Percentiles rank a stretch among this genome's conserved stretches.
Evolutionary conservation across 1,284 basidiomycete species (phyloP).

Genomic region (Cystobasidium sp.): DNA sequence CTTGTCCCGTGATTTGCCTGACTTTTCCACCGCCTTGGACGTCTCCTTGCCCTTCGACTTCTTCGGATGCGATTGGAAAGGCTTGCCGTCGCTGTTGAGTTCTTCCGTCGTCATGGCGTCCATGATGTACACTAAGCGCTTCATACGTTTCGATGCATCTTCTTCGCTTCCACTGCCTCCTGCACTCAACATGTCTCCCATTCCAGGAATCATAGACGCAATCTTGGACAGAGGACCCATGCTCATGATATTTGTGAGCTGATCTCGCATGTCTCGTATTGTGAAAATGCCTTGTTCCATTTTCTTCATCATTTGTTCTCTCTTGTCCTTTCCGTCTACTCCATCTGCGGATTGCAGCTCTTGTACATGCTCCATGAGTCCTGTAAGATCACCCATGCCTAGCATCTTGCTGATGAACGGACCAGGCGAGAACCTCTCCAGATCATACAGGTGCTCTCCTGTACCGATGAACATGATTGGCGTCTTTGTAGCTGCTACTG

Average conservation of each 20-base stretch:
- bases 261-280: conserved; percentile 96
- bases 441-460: conserved; percentile 93
- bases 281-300: conserved; percentile 95
- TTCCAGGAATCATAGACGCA: conserved; percentile 97
- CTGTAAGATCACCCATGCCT: conserved; percentile 94
- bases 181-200: conserved; percentile 79
- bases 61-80: conserved; percentile 62
- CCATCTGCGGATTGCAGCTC: conserved; percentile 83
- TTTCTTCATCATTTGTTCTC: conserved; percentile 98
- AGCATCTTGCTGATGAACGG: conserved; percentile 97
- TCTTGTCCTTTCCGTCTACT: conserved; percentile 72
- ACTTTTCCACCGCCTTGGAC: conserved; percentile 44
- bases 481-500: conserved; percentile 96
- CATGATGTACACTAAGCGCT: conserved; percentile 98
- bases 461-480: conserved; percentile 99
- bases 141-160: conserved; percentile 79
- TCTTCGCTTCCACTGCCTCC: conserved; percentile 81
- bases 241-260: conserved; percentile 95
- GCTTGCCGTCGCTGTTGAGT: conserved; percentile 91
- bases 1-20: conserved; percentile 31
- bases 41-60: conserved; percentile 47
- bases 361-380: conserved; percentile 97
- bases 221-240: conserved; percentile 99
- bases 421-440: conserved; percentile 92
- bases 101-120: conserved; percentile 95